Evolutionary conservation across 768 basidiomycete species (phyloP).

Genomic region (Cystobasidium onofrii): DNA sequence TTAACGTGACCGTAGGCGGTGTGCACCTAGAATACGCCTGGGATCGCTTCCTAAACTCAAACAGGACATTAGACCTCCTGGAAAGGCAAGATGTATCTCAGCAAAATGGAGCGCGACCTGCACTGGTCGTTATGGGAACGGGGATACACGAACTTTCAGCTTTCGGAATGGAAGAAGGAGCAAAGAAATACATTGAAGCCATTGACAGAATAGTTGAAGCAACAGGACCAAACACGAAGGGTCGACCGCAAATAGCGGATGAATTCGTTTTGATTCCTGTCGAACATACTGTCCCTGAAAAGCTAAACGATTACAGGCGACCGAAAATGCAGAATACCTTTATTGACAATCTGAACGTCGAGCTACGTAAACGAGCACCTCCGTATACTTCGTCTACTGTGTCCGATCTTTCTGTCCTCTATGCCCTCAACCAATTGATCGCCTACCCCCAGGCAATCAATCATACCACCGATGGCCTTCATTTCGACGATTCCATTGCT

Average conservation of each 20-base stretch:
- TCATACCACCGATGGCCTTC: constrained; percentile 75
- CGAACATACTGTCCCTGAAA: constrained; percentile 58
- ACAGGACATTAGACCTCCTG: constrained; percentile 53
- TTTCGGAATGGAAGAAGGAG: constrained; percentile 52
- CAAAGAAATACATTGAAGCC: constrained; percentile 67
- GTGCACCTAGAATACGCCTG: constrained; percentile 59
- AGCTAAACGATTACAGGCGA: constrained; percentile 59
- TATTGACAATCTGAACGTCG: constrained; percentile 85
- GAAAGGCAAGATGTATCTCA: constrained; percentile 16
- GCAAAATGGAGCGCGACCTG: constrained; percentile 46
- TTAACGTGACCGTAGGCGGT: constrained; percentile 52
- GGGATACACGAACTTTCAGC: constrained; percentile 86
- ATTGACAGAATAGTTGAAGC: constrained; percentile 59
- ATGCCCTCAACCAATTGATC: constrained; percentile 68
- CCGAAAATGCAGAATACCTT: constrained; percentile 65
- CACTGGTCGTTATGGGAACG: constrained; percentile 70
- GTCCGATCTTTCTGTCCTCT: constrained; percentile 56
- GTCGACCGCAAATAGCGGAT: constrained; percentile 53
- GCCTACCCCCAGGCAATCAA: constrained; percentile 49
- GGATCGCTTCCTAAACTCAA: constrained; percentile 80
- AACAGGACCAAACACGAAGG: constrained; percentile 35
- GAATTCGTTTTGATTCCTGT: constrained; percentile 72
- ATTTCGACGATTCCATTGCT: constrained; percentile 61
- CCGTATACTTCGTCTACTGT: constrained; percentile 28
- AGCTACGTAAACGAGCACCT: constrained; percentile 59